Evolutionary conservation across 495 filamentous ascomycete species (phyloP).

Genomic region (Xylaria grammica): DNA sequence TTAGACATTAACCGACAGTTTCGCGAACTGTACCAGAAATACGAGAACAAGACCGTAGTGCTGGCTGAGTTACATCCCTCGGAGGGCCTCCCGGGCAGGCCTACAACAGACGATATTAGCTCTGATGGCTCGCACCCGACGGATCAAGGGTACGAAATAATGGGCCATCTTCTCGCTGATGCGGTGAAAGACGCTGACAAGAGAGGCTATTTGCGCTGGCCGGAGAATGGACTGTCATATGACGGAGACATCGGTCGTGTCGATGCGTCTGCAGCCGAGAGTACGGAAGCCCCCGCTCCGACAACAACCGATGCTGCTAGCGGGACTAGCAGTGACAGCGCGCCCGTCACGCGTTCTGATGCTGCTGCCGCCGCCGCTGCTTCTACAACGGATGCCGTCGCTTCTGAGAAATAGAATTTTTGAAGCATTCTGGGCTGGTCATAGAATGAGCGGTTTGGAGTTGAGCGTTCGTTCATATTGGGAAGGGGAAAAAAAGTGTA

Average conservation of each 20-base stretch:
- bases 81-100: constrained; percentile 29
- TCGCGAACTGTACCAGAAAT: constrained; percentile 33
- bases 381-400: not conserved
- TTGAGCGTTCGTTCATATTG: not conserved
- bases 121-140: constrained; percentile 45
- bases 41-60: constrained; percentile 33
- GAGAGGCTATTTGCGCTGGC: constrained; percentile 43
- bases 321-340: not conserved
- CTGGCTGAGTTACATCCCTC: constrained; percentile 37
- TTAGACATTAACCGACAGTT: constrained; percentile 44
- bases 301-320: not conserved
- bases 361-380: not conserved
- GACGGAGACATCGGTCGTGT: constrained; percentile 34
- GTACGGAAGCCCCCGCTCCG: not conserved
- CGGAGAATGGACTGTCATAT: constrained; percentile 35
- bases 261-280: constrained; percentile 12
- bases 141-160: constrained; percentile 49
- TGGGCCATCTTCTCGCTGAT: constrained; percentile 47
- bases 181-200: constrained; percentile 40
- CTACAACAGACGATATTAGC: constrained; percentile 31
- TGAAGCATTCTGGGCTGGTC: constrained; percentile 1
- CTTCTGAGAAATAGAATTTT: not conserved
- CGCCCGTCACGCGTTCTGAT: not conserved
- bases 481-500: not conserved
- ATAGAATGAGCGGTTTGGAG: not conserved